Conservation (phyloP, 2,329 filamentous ascomycete genomes). For the Microthyrium microscopicum region DNA sequence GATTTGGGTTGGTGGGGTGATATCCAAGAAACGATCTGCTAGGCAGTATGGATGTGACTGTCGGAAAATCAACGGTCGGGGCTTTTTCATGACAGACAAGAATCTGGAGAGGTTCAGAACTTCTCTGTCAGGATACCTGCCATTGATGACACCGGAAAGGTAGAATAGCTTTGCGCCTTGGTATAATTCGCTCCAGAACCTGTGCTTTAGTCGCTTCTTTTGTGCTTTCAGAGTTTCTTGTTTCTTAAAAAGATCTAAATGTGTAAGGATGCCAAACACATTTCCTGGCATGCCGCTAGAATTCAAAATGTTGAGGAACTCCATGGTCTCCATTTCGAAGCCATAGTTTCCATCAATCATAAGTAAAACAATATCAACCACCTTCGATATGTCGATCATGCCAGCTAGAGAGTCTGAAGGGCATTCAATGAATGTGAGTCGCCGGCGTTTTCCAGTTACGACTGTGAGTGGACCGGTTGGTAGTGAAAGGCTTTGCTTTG, state of each 20-base stretch:
- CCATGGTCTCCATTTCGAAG: slow-evolving; percentile 99
- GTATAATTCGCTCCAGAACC: slow-evolving; percentile 94
- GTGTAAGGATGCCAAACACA: slow-evolving; percentile 91
- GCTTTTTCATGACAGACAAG: slow-evolving; percentile 97
- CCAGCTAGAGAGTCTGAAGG: slow-evolving; percentile 84
- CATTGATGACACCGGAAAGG: slow-evolving; percentile 89
- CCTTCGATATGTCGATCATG: slow-evolving; percentile 94
- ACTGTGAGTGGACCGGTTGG: slow-evolving; percentile 88
- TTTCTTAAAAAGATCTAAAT: slow-evolving; percentile 89
- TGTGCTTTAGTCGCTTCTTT: slow-evolving; percentile 90
- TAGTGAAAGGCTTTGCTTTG: slow-evolving; percentile 82
- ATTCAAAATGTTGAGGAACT: slow-evolving; percentile 89
- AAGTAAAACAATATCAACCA: slow-evolving; percentile 88
- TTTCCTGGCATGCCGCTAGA: slow-evolving; percentile 96
- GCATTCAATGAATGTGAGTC: slow-evolving; percentile 90
- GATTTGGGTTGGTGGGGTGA: slow-evolving; percentile 82
- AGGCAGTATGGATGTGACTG: slow-evolving; percentile 91
- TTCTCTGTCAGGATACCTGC: slow-evolving; percentile 89
- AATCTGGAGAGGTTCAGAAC: slow-evolving; percentile 92
- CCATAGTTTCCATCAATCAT: slow-evolving; percentile 99
- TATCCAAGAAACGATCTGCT: slow-evolving; percentile 85
- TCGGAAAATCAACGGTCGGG: slow-evolving; percentile 85
- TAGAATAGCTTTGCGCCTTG: slow-evolving; percentile 96
- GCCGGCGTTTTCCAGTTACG: slow-evolving; percentile 87
- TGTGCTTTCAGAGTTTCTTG: slow-evolving; percentile 81